These are phyloP conservation scores for Trichosporon sp. DNA, from an alignment of 1,284 basidiomycete species.

Conservation along the genomic window DNA sequence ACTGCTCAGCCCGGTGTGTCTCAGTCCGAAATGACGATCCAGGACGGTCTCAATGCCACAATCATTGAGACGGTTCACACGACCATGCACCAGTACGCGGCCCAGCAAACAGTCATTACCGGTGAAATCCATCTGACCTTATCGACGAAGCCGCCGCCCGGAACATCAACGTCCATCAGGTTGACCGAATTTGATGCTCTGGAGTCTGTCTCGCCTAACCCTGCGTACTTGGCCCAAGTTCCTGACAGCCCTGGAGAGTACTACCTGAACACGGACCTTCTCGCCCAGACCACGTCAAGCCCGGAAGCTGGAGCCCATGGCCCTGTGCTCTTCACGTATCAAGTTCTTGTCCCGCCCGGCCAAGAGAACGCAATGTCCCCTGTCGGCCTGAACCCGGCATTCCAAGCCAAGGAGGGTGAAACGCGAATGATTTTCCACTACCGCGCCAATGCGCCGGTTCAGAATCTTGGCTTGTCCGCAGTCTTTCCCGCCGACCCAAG, in stretches of 20 bases:
- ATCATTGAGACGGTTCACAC: slow-evolving; percentile 55
- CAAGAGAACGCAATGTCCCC: slow-evolving; percentile 46
- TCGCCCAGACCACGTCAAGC: slow-evolving; percentile 31
- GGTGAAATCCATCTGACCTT: slow-evolving; percentile 50
- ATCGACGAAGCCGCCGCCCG: neutral
- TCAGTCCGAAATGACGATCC: neutral
- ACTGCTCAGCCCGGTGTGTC: neutral
- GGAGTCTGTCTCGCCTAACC: slow-evolving; percentile 55
- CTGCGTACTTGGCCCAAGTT: slow-evolving; percentile 50
- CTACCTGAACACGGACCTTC: slow-evolving; percentile 48
- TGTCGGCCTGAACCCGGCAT: slow-evolving; percentile 52
- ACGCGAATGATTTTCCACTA: slow-evolving; percentile 55
- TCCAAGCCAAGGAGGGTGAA: slow-evolving; percentile 53
- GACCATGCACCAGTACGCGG: slow-evolving; percentile 37
- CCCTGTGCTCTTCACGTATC: slow-evolving; percentile 54
- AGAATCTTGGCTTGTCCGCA: slow-evolving; percentile 47
- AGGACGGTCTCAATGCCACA: slow-evolving; percentile 40
- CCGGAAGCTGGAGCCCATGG: slow-evolving; percentile 19
- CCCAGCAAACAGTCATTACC: slow-evolving; percentile 12
- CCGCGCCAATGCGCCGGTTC: slow-evolving; percentile 27
- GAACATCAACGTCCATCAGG: slow-evolving; percentile 35
- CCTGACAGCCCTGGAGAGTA: slow-evolving; percentile 52
- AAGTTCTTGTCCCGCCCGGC: slow-evolving; percentile 50
- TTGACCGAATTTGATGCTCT: slow-evolving; percentile 52
- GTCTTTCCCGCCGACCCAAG: slow-evolving; percentile 41